phyloP scores from a whole-genome alignment of 352 stramenopile species.

The Salisapilia sapeloensis region DNA sequence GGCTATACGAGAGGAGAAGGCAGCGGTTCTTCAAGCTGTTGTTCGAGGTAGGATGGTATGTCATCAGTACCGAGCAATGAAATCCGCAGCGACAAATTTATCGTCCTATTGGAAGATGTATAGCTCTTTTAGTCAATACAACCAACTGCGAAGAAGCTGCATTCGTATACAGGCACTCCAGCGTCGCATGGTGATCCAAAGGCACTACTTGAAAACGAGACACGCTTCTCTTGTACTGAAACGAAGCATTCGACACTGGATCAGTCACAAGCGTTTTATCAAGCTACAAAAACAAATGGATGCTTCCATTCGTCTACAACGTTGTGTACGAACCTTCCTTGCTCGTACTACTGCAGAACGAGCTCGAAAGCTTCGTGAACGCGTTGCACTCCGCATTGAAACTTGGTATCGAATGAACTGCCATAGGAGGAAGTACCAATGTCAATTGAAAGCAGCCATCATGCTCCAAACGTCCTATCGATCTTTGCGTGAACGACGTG shows the following conservation, averaged over 20 bases:
- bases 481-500: slow-evolving; percentile 13
- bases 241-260: slow-evolving; percentile 12
- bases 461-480: slow-evolving; percentile 31
- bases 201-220: too few relatives aligned
- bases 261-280: slow-evolving; percentile 22
- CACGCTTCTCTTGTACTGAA: slow-evolving; percentile 18
- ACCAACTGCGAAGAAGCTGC: neutral
- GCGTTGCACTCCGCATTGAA: slow-evolving; percentile 21
- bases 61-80: slow-evolving; percentile 20
- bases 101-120: slow-evolving; percentile 44
- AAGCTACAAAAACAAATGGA: slow-evolving; percentile 13
- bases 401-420: slow-evolving; percentile 38
- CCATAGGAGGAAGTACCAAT: slow-evolving; percentile 11
- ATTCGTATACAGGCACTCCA: slow-evolving; percentile 7
- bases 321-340: slow-evolving; percentile 29
- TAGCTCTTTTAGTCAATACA: slow-evolving; percentile 3
- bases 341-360: slow-evolving; percentile 40
- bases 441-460: slow-evolving; percentile 10
- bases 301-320: slow-evolving; percentile 21
- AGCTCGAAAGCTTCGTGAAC: slow-evolving; percentile 21
- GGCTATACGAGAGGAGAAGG: slow-evolving; percentile 19
- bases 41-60: slow-evolving; percentile 15
- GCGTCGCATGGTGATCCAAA: too few relatives aligned
- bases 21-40: slow-evolving; percentile 26
- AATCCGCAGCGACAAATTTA: slow-evolving; percentile 12